Base-by-base conservation (phyloP, 495 filamentous ascomycete species). In the Aspergillus biplanus region DNA sequence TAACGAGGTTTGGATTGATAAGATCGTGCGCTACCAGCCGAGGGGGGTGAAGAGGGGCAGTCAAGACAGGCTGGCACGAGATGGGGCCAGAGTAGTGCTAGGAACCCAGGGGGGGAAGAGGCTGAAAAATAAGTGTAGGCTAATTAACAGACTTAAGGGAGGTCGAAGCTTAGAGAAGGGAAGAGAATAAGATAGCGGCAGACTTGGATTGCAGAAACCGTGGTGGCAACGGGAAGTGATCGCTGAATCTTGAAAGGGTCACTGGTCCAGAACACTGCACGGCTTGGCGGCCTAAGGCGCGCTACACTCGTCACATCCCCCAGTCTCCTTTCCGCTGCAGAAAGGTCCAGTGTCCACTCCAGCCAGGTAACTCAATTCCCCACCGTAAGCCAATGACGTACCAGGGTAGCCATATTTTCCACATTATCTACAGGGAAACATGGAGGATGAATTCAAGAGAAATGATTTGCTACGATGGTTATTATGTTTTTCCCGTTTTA, bases 1-100 rank as follows among this genome's bases (percentile, higher is more conserved):
- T 67, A 69, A 54, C 46, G 58, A 52, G 59, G 37, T 58, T 46
- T 27, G 62, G 62, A 61, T 58, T 69, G 65, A 69, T 69, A 69
- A 65, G 67, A 64, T 65, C 34, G 62, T 60, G 66, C 47, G 47
- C 47, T 8, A 44, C 39, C 49, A 52, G 63, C 47, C 54, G 61
- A 54, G 50, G 52, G 62, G 21, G 21, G 21, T 27, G 21, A 27
- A 27, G 21, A 27, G 21, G 21, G 21, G 21, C 21, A 27, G 21
- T 1, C 21, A 27, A 27, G 21, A 27, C 21, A 27, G 21, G 21
- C 21, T 27, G 21, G 58, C 18, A 21, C 47, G 16, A 58, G 62
- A 35, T 0, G 32, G 50, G 31, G 60, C n/a, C n/a, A n/a, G n/a
- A n/a, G 56, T 21, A 39, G 4, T n/a, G 49, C 21, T 27, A 56